Percentiles rank a stretch among this genome's conserved stretches.
Conservation (phyloP, 441 rosid genomes). For the Capsella rubella region DNA sequence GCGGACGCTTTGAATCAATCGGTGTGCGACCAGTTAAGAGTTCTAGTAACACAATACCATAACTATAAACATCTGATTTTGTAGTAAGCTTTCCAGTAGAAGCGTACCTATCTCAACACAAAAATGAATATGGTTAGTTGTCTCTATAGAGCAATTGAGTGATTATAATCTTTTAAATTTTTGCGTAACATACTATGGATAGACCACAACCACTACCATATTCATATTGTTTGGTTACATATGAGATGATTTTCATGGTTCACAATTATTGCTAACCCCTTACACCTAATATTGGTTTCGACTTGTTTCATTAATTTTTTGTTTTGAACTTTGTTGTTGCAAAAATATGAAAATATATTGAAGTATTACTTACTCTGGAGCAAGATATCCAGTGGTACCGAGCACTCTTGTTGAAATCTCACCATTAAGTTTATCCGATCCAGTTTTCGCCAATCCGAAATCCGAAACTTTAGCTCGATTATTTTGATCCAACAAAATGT, state of each 20-base stretch:
- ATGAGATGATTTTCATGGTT: neutral
- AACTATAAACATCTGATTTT: constrained; percentile 92
- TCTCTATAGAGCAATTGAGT: neutral
- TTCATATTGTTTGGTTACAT: neutral
- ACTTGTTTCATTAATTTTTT: too few species aligned
- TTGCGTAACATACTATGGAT: neutral
- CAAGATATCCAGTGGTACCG: constrained; percentile 83
- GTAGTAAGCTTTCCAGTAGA: constrained; percentile 90
- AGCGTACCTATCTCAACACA: constrained; percentile 58
- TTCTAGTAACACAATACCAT: constrained; percentile 81
- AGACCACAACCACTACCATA: neutral
- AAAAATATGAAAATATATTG: constrained; percentile 1
- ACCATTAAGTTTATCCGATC: constrained; percentile 73
- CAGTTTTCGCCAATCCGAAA: constrained; percentile 82
- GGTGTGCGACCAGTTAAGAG: constrained; percentile 86
- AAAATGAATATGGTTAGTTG: neutral
- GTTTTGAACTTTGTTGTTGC: neutral
- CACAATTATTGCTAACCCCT: neutral
- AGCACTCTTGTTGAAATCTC: constrained; percentile 72
- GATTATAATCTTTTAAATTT: neutral
- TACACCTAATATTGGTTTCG: neutral
- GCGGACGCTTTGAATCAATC: constrained; percentile 66
- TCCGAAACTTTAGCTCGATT: constrained; percentile 78
- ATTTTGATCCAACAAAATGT: constrained; percentile 65
- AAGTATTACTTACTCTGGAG: constrained; percentile 82